Evolutionary conservation across 192 early-diverging fungal genomes (phyloP).

Genomic region (Coemansia sp.): DNA sequence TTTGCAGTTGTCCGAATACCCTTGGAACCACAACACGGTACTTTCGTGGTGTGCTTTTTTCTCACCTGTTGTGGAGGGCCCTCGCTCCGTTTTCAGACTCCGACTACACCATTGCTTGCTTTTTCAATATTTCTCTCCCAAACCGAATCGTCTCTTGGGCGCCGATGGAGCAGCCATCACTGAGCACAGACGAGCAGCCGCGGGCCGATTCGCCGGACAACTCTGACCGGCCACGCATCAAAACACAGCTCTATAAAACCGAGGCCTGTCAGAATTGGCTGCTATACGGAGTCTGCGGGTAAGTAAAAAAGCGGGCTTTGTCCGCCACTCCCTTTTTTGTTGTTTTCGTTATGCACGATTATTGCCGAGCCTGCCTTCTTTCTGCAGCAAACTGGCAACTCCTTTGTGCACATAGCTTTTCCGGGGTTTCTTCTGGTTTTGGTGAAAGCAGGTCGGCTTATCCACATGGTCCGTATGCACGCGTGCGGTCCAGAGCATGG

Average conservation of each 20-base stretch:
- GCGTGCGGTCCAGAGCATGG: neutral
- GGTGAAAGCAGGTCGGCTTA: neutral
- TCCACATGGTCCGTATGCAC: neutral
- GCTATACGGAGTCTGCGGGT: conserved; percentile 55
- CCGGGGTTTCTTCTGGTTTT: neutral
- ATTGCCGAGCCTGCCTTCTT: neutral
- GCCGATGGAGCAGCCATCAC: neutral
- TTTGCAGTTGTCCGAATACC: neutral
- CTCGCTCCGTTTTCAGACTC: conserved; percentile 13
- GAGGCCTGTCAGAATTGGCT: conserved; percentile 65
- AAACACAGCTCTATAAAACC: conserved; percentile 67
- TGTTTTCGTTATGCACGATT: neutral
- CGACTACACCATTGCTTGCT: conserved; percentile 1
- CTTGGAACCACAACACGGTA: neutral
- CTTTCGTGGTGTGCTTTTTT: neutral
- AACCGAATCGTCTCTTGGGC: neutral
- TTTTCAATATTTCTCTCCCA: neutral
- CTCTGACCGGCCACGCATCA: conserved; percentile 42
- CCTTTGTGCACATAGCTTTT: neutral
- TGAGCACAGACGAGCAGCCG: neutral
- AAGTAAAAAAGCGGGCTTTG: conserved; percentile 18
- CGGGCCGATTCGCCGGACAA: neutral
- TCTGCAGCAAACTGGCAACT: neutral
- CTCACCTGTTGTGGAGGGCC: neutral
- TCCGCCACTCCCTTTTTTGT: neutral